These are phyloP conservation scores for Thalia dealbata DNA, from an alignment of 176 grass and related monocot genomes.

Conservation along the genomic window DNA sequence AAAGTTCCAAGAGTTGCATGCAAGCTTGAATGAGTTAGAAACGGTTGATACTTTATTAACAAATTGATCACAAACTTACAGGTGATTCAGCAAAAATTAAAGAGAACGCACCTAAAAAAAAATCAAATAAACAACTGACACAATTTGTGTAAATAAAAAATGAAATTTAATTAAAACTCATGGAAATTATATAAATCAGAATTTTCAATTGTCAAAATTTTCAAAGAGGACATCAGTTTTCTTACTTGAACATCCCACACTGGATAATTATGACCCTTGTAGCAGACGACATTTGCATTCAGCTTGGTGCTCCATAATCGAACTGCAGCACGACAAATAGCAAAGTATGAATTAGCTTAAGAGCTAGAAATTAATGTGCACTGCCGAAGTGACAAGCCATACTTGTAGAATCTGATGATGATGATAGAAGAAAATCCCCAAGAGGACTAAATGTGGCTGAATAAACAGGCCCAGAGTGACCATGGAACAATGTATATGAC, in stretches of 20 bases:
- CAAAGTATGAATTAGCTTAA: conserved; percentile 8
- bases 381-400: conserved; percentile 21
- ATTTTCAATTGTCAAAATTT: neutral
- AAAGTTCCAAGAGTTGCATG: neutral
- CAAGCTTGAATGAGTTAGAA: neutral
- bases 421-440: conserved; percentile 80
- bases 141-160: neutral
- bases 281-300: conserved; percentile 86
- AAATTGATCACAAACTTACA: neutral
- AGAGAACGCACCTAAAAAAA: too few relatives aligned
- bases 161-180: neutral
- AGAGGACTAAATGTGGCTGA: conserved; percentile 73
- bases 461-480: conserved; percentile 91
- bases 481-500: conserved; percentile 72
- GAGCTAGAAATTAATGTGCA: conserved; percentile 15
- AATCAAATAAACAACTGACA: neutral
- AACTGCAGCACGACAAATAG: conserved; percentile 30
- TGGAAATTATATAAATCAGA: neutral
- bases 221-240: neutral
- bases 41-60: neutral
- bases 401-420: conserved; percentile 95
- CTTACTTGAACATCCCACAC: conserved; percentile 95
- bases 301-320: conserved; percentile 84
- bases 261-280: conserved; percentile 90
- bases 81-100: neutral